Evolutionary conservation across 2,329 filamentous ascomycete species (phyloP).

Genomic region (Penicillium decumbens): DNA sequence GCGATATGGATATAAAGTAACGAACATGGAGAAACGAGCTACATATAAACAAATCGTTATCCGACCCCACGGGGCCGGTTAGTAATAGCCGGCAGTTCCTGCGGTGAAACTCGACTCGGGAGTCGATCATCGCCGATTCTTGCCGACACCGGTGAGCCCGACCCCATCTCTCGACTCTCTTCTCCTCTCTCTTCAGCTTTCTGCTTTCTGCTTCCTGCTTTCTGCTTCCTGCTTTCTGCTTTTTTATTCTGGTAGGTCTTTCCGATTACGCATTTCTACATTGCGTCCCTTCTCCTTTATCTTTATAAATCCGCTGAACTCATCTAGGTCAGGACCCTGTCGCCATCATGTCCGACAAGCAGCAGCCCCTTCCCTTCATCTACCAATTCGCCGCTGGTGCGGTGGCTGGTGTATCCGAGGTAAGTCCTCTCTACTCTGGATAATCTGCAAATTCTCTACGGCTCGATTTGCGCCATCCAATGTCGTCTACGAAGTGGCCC

Average conservation of each 20-base stretch:
- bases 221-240: slow-evolving; percentile 6
- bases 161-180: slow-evolving; percentile 7
- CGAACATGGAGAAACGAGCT: neutral
- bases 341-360: slow-evolving; percentile 54
- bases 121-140: slow-evolving; percentile 16
- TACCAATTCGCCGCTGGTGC: slow-evolving; percentile 97
- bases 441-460: neutral
- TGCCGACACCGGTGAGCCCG: slow-evolving; percentile 19
- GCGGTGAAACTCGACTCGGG: slow-evolving; percentile 4
- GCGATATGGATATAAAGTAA: neutral
- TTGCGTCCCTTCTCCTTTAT: neutral
- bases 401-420: slow-evolving; percentile 96
- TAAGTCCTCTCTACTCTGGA: slow-evolving; percentile 45
- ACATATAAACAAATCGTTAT: neutral
- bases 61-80: slow-evolving; percentile 14
- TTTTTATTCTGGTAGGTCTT: slow-evolving; percentile 6
- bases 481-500: neutral
- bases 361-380: slow-evolving; percentile 74
- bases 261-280: neutral
- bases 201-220: slow-evolving; percentile 7
- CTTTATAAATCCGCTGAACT: slow-evolving; percentile 1
- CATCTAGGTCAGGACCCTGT: slow-evolving; percentile 5
- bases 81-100: slow-evolving; percentile 14
- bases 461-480: neutral
- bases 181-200: slow-evolving; percentile 3